These are phyloP conservation scores for Malbranchea cinnamomea DNA, from an alignment of 2,329 filamentous ascomycete genomes.

Conservation along the genomic window DNA sequence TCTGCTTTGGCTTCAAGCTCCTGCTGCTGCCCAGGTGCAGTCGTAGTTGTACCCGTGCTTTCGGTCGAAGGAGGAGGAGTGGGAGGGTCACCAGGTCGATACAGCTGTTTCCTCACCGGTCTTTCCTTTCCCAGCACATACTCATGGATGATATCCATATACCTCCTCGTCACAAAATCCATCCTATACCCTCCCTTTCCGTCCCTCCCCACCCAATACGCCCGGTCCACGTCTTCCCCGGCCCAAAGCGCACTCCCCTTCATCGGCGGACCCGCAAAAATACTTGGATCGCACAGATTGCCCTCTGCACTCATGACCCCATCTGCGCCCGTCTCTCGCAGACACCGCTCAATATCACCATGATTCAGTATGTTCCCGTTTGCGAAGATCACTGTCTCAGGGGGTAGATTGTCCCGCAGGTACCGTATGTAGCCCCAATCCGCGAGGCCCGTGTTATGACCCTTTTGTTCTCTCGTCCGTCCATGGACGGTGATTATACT, in stretches of 20 bases:
- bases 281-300: conserved; percentile 77
- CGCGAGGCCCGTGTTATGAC: conserved; percentile 82
- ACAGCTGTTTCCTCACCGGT: conserved; percentile 57
- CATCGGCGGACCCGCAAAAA: conserved; percentile 59
- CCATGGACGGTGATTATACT: conserved; percentile 92
- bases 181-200: conserved; percentile 75
- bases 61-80: conserved; percentile 7
- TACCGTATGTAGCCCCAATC: conserved; percentile 81
- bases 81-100: conserved; percentile 42
- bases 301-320: conserved; percentile 94
- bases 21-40: conserved; percentile 15
- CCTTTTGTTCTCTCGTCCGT: conserved; percentile 78
- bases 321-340: conserved; percentile 75
- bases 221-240: conserved; percentile 43
- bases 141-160: conserved; percentile 77
- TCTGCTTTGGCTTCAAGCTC: conserved; percentile 12
- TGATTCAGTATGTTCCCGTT: conserved; percentile 86
- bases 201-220: conserved; percentile 70
- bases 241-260: conserved; percentile 48
- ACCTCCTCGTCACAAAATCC: conserved; percentile 74
- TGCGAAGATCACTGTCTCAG: conserved; percentile 85
- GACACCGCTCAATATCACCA: conserved; percentile 60
- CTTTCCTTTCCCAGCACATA: conserved; percentile 56
- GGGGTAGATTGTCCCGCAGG: conserved; percentile 65
- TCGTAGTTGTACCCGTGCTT: conserved; percentile 16